Evolutionary conservation across 2,329 filamentous ascomycete species (phyloP), one percentile per base, ranked within the genome.

Genomic region (Ascochyta koolunga): DNA sequence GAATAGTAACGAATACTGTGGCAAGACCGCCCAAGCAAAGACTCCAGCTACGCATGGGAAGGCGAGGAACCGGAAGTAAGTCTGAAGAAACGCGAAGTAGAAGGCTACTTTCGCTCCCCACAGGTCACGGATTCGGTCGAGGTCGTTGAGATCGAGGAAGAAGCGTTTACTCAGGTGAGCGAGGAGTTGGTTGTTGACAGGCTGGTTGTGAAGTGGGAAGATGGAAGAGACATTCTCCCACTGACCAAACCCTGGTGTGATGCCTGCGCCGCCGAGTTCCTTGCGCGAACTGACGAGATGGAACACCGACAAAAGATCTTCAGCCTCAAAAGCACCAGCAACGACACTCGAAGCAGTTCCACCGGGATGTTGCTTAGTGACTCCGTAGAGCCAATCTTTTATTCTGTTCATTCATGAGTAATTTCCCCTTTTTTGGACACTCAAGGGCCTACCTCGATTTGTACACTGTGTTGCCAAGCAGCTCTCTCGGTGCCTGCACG

Each of bases 351-450:
- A 59, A 16, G 58, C 60, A 6, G 48, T 67, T 9, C 67, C 79
- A 36, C 83, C 77, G 29, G 91, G 83, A n/a, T 85, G 82, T 38
- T 83, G 78, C 31, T 82, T 77, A 27, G 89, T 82, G 49, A 96
- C 86, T 25, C 90, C 90, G 68, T 91, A 88, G 2, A 96, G 82
- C 89, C 90, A 96, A 72, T 96, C 91, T 71, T 91, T 89, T 7
- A 95, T 84, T 51, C 91, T 88, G 39, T 27, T 37, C 31, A 16
- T 31, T 32, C 29, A 29, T 56, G 15, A 55, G 27, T n/a, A 6
- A 18, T 19, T 24, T 24, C 5, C 32, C 19, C 4, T n/a, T 15
- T 16, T 1, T 5, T 16, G 5, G 19, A 11, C 21, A 33, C 1
- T 24, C 9, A 25, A 8, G 11, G 18, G 44, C 60, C 13, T 62